Evolutionary conservation across 2,329 filamentous ascomycete genomes (phyloP), one percentile per base, ranked within the genome.

Genomic region (Curvularia eragrostidis): DNA sequence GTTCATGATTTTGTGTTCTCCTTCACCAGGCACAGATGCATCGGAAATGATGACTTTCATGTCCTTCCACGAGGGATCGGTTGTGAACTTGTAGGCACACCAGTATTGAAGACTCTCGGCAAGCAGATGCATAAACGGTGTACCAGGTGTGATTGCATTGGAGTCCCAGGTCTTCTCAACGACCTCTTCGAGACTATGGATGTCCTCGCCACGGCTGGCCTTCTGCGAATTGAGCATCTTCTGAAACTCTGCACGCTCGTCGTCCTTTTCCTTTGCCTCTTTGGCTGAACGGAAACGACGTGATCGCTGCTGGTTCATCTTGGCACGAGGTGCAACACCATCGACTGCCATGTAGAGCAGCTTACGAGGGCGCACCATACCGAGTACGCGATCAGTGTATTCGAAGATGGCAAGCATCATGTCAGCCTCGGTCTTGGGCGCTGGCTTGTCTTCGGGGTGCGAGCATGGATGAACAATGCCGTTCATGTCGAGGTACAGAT

Each of bases 331-430:
- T 4, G 95, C 95, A 64, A 99, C 95, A 75, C 95, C 95, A 80
- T 99, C 95, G 75, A 99, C 93, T 71, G 95, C 95, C 73, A 99
- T 97, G 91, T 98, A 95, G 54, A 99, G 85, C 48, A 99, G 81
- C 80, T 97, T 98, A 68, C 95, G 88, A 9, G 95, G 95, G 59
- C 95, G 91, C 65, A 97, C 94, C 94, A 99, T 99, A 77, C 97
- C 97, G 66, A 99, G 91, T 23, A 99, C 93, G 59, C 95, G 90
- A 75, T 99, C 93, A n/a, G 95, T 99, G 79, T 99, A 99, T 74
- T 90, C 91, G 83, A 99, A 99, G 61, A 99, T 89, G 74, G 96
- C 96, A 69, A 97, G 77, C 95, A 99, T 99, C 95, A 99, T 99
- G 80, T 98, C 95, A 76, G 96, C 92, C 81, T 99, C 95, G 60